Conservation (phyloP, 176 grass and related monocot species). For the Ensete glaucum region DNA sequence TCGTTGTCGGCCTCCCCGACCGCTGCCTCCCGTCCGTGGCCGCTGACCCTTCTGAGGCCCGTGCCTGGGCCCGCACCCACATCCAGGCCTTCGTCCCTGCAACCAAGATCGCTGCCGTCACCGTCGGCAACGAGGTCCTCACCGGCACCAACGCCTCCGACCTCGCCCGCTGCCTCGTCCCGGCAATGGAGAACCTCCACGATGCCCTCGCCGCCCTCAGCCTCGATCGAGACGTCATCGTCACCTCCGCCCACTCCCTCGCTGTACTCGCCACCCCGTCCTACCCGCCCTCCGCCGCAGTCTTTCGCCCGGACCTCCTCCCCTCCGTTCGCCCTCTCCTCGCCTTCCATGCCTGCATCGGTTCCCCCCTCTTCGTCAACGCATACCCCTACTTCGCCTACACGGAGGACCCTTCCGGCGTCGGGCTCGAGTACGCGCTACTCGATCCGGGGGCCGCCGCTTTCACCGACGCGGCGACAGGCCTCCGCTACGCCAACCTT, state of each 20-base stretch:
- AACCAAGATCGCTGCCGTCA: constrained; percentile 28
- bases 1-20: constrained; percentile 33
- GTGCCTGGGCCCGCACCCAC: constrained; percentile 24
- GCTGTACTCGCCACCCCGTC: background rate
- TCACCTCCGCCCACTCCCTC: constrained; percentile 21
- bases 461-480: background rate
- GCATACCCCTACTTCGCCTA: background rate
- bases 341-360: constrained; percentile 15
- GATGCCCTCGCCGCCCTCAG: constrained; percentile 21
- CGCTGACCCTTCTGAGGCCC: constrained; percentile 35
- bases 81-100: constrained; percentile 30
- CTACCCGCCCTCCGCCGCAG: background rate
- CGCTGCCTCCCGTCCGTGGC: constrained; percentile 29
- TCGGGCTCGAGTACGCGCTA: background rate
- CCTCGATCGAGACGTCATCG: constrained; percentile 28
- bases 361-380: constrained; percentile 36
- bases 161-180: constrained; percentile 25
- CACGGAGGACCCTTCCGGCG: background rate
- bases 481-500: background rate
- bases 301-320: background rate
- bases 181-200: constrained; percentile 29
- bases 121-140: constrained; percentile 19
- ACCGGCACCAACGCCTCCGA: background rate
- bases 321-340: constrained; percentile 4
- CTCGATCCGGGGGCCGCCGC: background rate